phyloP scores from a whole-genome alignment of 345 rosid species.

The Zanthoxylum bungeanum region DNA sequence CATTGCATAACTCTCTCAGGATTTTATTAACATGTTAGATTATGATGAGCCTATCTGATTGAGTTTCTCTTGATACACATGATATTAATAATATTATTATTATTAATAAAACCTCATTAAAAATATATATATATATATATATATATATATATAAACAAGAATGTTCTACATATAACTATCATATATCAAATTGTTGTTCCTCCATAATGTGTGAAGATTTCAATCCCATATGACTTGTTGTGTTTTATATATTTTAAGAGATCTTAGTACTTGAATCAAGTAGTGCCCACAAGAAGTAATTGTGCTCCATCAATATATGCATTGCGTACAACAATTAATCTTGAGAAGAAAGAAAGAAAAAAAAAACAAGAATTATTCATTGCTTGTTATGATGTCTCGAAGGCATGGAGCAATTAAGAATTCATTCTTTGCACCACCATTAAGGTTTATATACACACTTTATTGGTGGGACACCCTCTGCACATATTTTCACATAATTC shows the following conservation, averaged over 20 bases:
- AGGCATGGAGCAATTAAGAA: background rate
- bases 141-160: no score
- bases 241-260: background rate
- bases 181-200: background rate
- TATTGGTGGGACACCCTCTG: background rate
- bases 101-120: no score
- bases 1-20: no score
- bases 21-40: no score
- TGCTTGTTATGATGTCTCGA: background rate
- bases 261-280: no score
- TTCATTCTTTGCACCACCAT: conserved; percentile 2
- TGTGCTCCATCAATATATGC: background rate
- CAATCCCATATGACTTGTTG: background rate
- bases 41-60: no score
- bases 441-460: background rate
- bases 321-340: background rate
- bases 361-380: conserved; percentile 1
- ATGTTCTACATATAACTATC: background rate
- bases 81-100: no score
- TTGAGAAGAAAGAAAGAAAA: background rate
- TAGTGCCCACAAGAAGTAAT: background rate
- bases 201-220: background rate
- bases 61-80: no score
- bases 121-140: no score
- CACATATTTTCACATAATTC: background rate